Conservation (phyloP, 768 basidiomycete genomes). For the Amanita fuliginea region DNA sequence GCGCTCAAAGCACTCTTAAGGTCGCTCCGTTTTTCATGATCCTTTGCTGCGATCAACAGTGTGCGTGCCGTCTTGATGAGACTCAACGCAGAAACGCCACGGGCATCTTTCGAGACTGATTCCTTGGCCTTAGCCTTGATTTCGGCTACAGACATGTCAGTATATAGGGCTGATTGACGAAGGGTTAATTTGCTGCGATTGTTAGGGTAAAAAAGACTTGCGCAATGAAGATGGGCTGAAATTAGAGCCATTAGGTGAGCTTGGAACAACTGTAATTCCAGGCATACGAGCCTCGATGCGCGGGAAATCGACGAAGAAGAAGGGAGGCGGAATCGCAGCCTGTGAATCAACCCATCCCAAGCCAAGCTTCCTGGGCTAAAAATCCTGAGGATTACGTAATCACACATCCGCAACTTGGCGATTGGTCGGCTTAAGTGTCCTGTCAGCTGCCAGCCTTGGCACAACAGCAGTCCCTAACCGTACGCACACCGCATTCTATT, state of each 20-base stretch:
- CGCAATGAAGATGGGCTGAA: conserved; percentile 5
- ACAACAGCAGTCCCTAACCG: background rate
- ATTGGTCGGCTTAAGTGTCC: background rate
- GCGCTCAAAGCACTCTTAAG: conserved; percentile 48
- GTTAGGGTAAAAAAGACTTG: background rate
- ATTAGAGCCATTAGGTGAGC: conserved; percentile 4
- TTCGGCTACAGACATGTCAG: conserved; percentile 27
- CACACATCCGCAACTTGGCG: background rate
- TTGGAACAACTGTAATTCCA: conserved; percentile 9
- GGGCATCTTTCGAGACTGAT: conserved; percentile 37
- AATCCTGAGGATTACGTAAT: conserved; percentile 4
- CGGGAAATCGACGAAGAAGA: background rate
- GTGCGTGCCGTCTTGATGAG: conserved; percentile 54
- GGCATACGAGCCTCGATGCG: conserved; percentile 8
- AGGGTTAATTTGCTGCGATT: background rate
- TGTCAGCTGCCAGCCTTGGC: background rate
- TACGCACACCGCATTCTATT: background rate
- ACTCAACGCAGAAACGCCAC: conserved; percentile 46
- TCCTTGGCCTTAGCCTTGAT: conserved; percentile 36
- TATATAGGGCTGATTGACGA: conserved; percentile 11
- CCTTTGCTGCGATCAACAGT: conserved; percentile 42
- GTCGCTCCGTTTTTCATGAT: conserved; percentile 45
- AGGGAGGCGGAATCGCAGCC: conserved; percentile 4
- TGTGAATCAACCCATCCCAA: conserved; percentile 2
- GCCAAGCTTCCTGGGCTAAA: background rate